Evolutionary conservation across 495 filamentous ascomycete genomes (phyloP), one percentile per base, ranked within the genome.

Genomic region (Aspergillus indologenus): DNA sequence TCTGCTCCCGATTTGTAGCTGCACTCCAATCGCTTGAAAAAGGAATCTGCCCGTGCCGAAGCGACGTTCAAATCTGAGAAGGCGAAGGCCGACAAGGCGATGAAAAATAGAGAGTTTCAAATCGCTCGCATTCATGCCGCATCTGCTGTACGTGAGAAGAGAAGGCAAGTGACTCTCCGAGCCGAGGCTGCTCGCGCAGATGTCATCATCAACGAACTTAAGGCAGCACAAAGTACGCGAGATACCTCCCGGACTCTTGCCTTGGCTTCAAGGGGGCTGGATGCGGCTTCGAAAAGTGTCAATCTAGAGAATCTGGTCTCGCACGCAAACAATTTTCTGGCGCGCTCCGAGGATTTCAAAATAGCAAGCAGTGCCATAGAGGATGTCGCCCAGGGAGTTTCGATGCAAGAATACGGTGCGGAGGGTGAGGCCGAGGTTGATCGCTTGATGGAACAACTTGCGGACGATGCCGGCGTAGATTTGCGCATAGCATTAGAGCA

Each of bases 161-260:
- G 72, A 29, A 71, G 77, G 54, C 77, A 79, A 52, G 75, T 79
- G 7, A 74, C 71, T 4, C 69, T 79, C 15, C 72, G 68, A 63
- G 71, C 73, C 5, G 77, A 79, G 66, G 77, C 77, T 8, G 77
- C 77, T 14, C 73, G 77, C 6, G 75, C 77, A 40, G 77, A 79
- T 45, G 77, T 79, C 0, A 79, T 79, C 15, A 79, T 79, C 68
- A 79, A 79, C 58, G 77, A 79, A 54, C 68, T 79, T 12, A 79
- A 79, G 59, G 75, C 77, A 17, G 77, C 75, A 0, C 77, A 79
- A 45, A 74, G 70, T 58, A 79, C 77, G 8, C 75, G 77, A 15
- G 77, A 79, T 55, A 79, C 77, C 7, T 77, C 77, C 1, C 67
- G 75, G 1, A 79, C 77, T 0, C 68, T 79, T 1, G 75, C 74